Evolutionary conservation across 2,329 filamentous ascomycete genomes (phyloP), one percentile per base, ranked within the genome.

Genomic region (Alternaria postmessia): DNA sequence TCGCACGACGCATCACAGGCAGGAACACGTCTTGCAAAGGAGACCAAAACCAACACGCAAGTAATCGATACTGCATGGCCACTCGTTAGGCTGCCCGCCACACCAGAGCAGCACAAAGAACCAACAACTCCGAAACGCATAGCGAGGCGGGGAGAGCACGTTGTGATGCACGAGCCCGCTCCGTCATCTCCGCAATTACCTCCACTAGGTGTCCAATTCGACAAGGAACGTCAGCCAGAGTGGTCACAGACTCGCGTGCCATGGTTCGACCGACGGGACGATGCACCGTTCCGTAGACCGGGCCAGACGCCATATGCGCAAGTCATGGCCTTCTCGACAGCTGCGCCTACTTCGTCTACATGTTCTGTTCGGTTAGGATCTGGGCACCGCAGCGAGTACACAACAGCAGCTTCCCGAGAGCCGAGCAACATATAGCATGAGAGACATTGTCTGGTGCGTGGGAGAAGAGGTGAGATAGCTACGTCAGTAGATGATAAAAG

Each of bases 231-330:
- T 28, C 41, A 48, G 26, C 39, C 41, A 14, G 44, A 51, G 24
- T 59, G 52, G 52, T 22, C 57, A 34, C 46, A 39, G 46, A 51
- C 39, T 44, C 57, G 52, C 41, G 8, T 39, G 8, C 46, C 52
- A 20, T 44, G 41, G 24, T 46, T 51, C 41, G 32, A 30, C 20
- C 30, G 47, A 18, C 52, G 46, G 16, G 34, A 46, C 24, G 39
- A 59, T 7, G 46, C n/a, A 24, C 57, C 52, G 18, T 56, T 59
- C 22, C 57, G 52, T 20, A 11, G 39, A 30, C 38, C 44, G 7
- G 32, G 44, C 39, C 14, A 55, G 9, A 41, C 9, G 39, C 38
- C 44, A n/a, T 59, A 59, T 14, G n/a, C 38, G 26, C 26, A 34
- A 12, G 24, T 24, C 22, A 56, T 59, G 52, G 4, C 8, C 8